Percentiles rank a stretch among this genome's conserved stretches.
Evolutionary conservation across 768 basidiomycete genomes (phyloP).

Genomic region (Pleurotus eryngii): DNA sequence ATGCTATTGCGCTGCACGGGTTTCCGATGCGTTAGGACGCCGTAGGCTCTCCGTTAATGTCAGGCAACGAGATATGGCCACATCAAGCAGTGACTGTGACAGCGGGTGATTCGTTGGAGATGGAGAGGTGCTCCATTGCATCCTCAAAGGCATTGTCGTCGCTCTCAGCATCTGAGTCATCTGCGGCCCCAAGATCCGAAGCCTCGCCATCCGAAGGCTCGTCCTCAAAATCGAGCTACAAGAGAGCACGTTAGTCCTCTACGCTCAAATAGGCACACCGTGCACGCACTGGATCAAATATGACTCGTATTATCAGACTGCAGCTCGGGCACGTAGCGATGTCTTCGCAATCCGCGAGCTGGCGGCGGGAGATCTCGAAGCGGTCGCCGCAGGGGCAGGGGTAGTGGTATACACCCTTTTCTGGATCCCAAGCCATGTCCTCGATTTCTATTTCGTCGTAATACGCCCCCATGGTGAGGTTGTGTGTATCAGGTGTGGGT

Average conservation of each 20-base stretch:
- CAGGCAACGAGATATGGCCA: too few species aligned
- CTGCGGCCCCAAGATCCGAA: slow-evolving; percentile 40
- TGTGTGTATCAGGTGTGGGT: too few species aligned
- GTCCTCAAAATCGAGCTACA: slow-evolving; percentile 3
- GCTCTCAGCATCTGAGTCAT: slow-evolving; percentile 33
- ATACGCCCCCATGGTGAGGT: slow-evolving; percentile 67
- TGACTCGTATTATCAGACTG: slow-evolving; percentile 85
- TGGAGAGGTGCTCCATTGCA: slow-evolving; percentile 6
- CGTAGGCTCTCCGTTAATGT: too few species aligned
- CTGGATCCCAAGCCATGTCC: slow-evolving; percentile 89
- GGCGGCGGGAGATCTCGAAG: slow-evolving; percentile 87
- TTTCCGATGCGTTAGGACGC: too few species aligned
- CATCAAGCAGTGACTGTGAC: slow-evolving; percentile 52
- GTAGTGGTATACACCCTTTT: slow-evolving; percentile 85
- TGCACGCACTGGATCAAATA: slow-evolving; percentile 89
- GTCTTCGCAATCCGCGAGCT: slow-evolving; percentile 88
- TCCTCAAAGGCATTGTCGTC: slow-evolving; percentile 58
- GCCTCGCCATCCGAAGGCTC: slow-evolving; percentile 34
- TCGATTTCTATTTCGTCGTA: slow-evolving; percentile 99
- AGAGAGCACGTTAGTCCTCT: too few species aligned
- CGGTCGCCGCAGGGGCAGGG: slow-evolving; percentile 98
- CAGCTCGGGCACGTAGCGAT: slow-evolving; percentile 96
- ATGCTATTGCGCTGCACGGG: too few species aligned
- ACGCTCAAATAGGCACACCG: neutral
- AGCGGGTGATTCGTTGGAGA: slow-evolving; percentile 35